Conservation (phyloP, 192 early-diverging fungal genomes). For the Coemansia reversa region DNA sequence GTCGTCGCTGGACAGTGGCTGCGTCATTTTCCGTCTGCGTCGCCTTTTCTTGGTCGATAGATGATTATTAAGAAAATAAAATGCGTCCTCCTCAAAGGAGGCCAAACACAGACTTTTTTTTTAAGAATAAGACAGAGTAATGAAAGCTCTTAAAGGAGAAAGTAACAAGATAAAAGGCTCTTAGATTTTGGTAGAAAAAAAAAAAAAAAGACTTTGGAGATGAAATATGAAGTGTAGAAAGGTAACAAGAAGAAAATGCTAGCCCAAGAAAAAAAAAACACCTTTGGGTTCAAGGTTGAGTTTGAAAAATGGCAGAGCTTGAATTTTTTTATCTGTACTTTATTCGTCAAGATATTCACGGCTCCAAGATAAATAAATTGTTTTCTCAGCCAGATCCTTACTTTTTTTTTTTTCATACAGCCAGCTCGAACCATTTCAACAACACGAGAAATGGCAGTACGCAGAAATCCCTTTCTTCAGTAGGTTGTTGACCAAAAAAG, state of each 20-base stretch:
- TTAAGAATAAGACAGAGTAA: background rate
- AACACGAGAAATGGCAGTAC: background rate
- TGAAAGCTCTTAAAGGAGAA: background rate
- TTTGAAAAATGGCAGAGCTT: background rate
- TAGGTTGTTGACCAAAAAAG: too few species aligned
- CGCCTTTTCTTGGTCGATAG: background rate
- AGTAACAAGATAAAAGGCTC: background rate
- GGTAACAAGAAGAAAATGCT: background rate
- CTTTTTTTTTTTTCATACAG: background rate
- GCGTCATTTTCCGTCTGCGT: conserved; percentile 14
- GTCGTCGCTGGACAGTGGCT: conserved; percentile 38
- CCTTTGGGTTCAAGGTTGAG: background rate
- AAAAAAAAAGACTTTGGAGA: conserved; percentile 1
- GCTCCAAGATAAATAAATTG: background rate
- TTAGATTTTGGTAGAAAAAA: background rate
- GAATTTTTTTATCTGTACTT: background rate
- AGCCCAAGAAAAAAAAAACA: background rate
- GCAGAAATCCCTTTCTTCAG: background rate
- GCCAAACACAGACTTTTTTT: background rate
- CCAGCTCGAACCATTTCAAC: background rate
- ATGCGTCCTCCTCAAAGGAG: background rate
- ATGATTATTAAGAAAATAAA: background rate
- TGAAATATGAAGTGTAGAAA: conserved; percentile 3
- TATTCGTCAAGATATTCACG: background rate
- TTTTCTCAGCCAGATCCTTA: background rate